A percentile compares a stretch with the other conserved stretches of the same genome.
These are phyloP conservation scores for Camellia granthamiana DNA, from an alignment of 148 eudicot species.

Conservation along the genomic window DNA sequence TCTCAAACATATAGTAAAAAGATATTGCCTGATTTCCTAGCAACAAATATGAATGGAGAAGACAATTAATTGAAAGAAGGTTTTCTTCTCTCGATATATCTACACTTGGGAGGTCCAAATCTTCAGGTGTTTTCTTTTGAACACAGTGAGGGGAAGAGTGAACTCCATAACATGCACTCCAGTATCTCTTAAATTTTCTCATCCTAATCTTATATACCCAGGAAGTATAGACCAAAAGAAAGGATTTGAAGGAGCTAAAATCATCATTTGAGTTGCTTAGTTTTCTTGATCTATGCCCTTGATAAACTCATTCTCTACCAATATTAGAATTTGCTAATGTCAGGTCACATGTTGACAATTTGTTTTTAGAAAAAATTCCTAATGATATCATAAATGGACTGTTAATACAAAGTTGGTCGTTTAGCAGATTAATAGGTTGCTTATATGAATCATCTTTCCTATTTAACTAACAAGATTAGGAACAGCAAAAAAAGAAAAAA, in stretches of 20 bases:
- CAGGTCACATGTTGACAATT: slow-evolving; percentile 1
- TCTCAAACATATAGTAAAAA: neutral
- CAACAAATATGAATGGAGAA: neutral
- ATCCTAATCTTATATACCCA: neutral
- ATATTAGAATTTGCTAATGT: neutral
- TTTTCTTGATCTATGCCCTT: neutral
- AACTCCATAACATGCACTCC: neutral
- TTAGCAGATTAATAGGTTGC: too few relatives aligned
- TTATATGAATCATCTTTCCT: neutral
- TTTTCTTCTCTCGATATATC: neutral
- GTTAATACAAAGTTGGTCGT: neutral
- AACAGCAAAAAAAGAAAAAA: neutral
- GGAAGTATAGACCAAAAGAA: neutral
- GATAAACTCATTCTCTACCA: neutral
- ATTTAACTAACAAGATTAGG: neutral
- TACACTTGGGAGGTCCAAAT: neutral
- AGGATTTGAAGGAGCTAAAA: neutral
- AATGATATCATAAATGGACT: neutral
- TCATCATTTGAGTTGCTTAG: neutral
- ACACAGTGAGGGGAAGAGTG: neutral
- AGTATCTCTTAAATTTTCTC: neutral
- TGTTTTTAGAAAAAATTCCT: neutral
- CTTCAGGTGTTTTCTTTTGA: neutral
- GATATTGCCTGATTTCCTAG: neutral
- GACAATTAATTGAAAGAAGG: neutral